phyloP scores from a whole-genome alignment of 1,284 basidiomycete genomes.

The Rhodotorula glutinis region DNA sequence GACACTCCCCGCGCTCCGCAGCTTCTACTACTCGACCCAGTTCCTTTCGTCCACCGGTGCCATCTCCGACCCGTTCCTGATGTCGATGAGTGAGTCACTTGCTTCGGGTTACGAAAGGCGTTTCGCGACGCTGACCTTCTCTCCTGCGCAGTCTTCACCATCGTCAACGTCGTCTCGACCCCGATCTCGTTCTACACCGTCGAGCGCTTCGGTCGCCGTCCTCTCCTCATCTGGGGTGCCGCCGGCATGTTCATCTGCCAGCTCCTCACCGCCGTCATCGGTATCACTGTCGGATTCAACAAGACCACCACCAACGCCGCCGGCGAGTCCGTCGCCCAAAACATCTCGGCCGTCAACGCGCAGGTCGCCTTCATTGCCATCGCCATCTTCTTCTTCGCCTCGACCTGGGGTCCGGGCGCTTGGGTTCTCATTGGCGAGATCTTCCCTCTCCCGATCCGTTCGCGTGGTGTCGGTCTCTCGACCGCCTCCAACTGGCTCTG shows the following conservation, averaged over 20 bases:
- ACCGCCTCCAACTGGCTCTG: conserved; percentile 48
- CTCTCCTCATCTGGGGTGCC: conserved; percentile 64
- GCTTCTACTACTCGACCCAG: conserved; percentile 41
- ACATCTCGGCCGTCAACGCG: conserved; percentile 42
- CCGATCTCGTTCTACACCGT: conserved; percentile 47
- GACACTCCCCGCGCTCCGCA: conserved; percentile 37
- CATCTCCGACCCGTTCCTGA: conserved; percentile 38
- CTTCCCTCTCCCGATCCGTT: conserved; percentile 42
- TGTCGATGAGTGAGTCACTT: conserved; percentile 48
- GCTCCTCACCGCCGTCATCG: conserved; percentile 44
- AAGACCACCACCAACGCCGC: conserved; percentile 24
- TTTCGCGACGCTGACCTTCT: not conserved
- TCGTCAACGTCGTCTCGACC: conserved; percentile 46
- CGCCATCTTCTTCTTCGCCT: conserved; percentile 46
- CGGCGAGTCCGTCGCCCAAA: conserved; percentile 32
- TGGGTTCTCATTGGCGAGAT: conserved; percentile 42
- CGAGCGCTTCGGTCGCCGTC: conserved; percentile 46
- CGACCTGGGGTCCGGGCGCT: conserved; percentile 43
- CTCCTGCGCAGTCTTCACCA: not conserved
- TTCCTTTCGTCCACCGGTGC: conserved; percentile 43
- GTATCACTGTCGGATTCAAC: conserved; percentile 40
- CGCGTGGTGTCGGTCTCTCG: conserved; percentile 45
- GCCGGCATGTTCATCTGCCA: conserved; percentile 59
- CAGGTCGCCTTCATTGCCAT: conserved; percentile 46
- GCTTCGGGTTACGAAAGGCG: no score